A percentile compares a stretch with the other conserved stretches of the same genome.
These are phyloP conservation scores for Cystofilobasidium capitatum DNA, from an alignment of 768 basidiomycete species.

Conservation along the genomic window DNA sequence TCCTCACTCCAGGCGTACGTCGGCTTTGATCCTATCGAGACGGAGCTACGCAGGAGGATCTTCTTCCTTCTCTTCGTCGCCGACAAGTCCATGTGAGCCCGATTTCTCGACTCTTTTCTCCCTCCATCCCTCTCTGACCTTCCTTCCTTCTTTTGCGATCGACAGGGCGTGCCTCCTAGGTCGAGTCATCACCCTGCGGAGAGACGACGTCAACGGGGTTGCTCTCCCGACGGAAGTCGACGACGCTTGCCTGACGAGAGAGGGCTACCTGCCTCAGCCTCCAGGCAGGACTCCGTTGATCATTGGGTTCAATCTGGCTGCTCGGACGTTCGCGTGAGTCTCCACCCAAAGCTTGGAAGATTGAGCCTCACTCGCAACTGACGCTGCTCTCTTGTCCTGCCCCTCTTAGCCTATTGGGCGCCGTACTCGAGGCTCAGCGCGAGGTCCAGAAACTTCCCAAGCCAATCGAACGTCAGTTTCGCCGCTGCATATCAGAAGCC, in stretches of 20 bases:
- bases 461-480: background rate
- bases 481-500: no score
- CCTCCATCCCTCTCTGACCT: slow-evolving; percentile 8
- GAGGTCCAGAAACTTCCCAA: slow-evolving; percentile 4
- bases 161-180: slow-evolving; percentile 52
- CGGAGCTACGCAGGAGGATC: slow-evolving; percentile 69
- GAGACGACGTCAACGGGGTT: slow-evolving; percentile 54
- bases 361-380: no score
- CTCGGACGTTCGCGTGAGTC: slow-evolving; percentile 54
- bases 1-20: slow-evolving; percentile 45
- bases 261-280: slow-evolving; percentile 75
- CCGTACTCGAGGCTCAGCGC: background rate
- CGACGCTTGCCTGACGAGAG: slow-evolving; percentile 60
- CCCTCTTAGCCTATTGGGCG: background rate
- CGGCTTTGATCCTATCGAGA: slow-evolving; percentile 55
- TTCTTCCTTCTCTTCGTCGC: slow-evolving; percentile 84
- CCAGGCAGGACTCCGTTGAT: slow-evolving; percentile 73
- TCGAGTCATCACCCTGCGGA: slow-evolving; percentile 71
- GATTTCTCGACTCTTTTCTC: slow-evolving; percentile 23
- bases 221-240: slow-evolving; percentile 34
- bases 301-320: slow-evolving; percentile 76
- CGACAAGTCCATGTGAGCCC: slow-evolving; percentile 73
- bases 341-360: no score
- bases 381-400: background rate
- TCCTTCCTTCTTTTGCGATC: background rate